phyloP scores from a whole-genome alignment of 768 basidiomycete species.

The Podaxis sp. region DNA sequence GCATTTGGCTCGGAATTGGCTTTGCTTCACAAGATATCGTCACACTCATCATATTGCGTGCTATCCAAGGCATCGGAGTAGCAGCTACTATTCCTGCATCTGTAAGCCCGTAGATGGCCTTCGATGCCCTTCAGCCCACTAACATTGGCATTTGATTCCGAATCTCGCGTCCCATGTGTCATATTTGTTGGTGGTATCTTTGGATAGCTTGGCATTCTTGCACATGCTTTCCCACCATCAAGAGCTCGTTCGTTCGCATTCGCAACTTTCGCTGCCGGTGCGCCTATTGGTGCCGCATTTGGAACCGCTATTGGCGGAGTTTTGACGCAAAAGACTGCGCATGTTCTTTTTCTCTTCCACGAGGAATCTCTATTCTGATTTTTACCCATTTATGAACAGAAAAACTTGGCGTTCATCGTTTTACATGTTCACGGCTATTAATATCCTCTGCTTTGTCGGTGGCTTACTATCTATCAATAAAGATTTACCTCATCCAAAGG shows the following conservation, averaged over 20 bases:
- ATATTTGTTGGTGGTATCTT: background rate
- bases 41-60: conserved; percentile 70
- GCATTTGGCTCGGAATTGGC: background rate
- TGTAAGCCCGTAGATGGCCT: conserved; percentile 33
- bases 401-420: conserved; percentile 66
- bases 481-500: conserved; percentile 46
- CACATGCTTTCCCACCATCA: conserved; percentile 70
- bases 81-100: conserved; percentile 76
- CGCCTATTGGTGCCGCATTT: conserved; percentile 75
- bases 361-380: background rate
- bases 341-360: conserved; percentile 16
- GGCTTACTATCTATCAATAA: conserved; percentile 61
- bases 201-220: conserved; percentile 74
- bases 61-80: conserved; percentile 76
- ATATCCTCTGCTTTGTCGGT: conserved; percentile 47
- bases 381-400: conserved; percentile 22
- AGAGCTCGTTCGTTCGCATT: conserved; percentile 74
- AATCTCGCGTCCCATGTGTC: background rate
- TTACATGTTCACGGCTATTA: conserved; percentile 61
- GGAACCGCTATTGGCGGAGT: conserved; percentile 74
- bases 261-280: conserved; percentile 81
- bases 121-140: background rate
- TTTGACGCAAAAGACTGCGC: conserved; percentile 55
- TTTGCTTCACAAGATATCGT: conserved; percentile 42
- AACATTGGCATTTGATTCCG: background rate